Evolutionary conservation across 805 yeast species (phyloP).

Genomic region (Lachancea fermentati): DNA sequence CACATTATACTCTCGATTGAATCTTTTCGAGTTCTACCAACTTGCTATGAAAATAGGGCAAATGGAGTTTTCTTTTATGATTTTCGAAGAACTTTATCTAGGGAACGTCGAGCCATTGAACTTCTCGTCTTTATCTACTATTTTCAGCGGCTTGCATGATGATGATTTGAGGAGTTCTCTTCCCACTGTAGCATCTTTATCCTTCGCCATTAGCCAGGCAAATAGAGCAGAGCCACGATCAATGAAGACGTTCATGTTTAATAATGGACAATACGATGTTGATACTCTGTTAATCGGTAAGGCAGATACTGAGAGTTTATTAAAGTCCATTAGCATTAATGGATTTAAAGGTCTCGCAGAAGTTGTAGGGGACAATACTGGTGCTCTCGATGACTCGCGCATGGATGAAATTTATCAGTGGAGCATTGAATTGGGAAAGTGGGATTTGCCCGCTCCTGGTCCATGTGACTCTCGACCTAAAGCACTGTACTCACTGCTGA

Average conservation of each 20-base stretch:
- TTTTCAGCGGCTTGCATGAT: conserved; percentile 54
- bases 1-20: conserved; percentile 19
- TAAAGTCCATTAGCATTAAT: conserved; percentile 39
- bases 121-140: conserved; percentile 10
- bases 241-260: conserved; percentile 45
- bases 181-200: conserved; percentile 51
- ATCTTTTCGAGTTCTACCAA: conserved; percentile 12
- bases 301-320: conserved; percentile 14
- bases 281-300: neutral
- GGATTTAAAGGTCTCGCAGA: conserved; percentile 59
- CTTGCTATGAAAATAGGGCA: conserved; percentile 22
- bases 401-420: conserved; percentile 43
- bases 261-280: conserved; percentile 50
- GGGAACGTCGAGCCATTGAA: neutral
- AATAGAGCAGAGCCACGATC: conserved; percentile 29
- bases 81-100: conserved; percentile 32
- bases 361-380: conserved; percentile 32
- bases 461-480: conserved; percentile 37
- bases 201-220: conserved; percentile 43
- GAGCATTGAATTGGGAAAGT: conserved; percentile 70
- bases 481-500: conserved; percentile 48
- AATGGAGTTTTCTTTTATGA: conserved; percentile 29
- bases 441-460: conserved; percentile 61
- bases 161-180: conserved; percentile 61
- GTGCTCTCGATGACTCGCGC: conserved; percentile 4